Base-by-base conservation (phyloP, 306 rosid genomes). In the Vigna unguiculata region DNA sequence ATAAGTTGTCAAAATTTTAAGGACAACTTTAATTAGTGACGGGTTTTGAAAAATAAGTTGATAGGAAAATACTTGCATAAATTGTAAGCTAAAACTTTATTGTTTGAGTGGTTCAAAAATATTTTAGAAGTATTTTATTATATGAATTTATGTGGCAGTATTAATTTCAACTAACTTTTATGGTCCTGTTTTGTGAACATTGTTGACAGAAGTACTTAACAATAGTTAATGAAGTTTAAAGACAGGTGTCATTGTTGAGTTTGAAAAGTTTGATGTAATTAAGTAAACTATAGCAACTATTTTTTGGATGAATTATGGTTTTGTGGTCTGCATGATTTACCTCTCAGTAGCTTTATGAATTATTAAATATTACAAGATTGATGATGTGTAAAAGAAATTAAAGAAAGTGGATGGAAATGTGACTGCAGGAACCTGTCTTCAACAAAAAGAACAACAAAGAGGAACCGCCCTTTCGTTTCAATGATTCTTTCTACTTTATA, bases 261-360 rank as follows among this genome's bases (percentile, higher is more conserved):
- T 82, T 52, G 78, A 60, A 25, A 45, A 61, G 82, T 65, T 82
- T 55, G 65, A 69, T 86, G 84, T 80, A 82, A 85, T 61, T 74
- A 77, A 74, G 57, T 59, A 49, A 25, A 47, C 75, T 53, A 40
- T 53, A 40, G 30, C 32, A 60, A 48, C 61, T 72, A 73, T 77
- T 83, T 58, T 72, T 74, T 83, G 88, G 81, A 67, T 71, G 70
- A 83, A 84, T 68, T 81, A 78, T 88, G 78, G 77, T 73, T 80
- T 69, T 82, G 74, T 59, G 71, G 76, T 32, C 76, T 40, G 69
- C 65, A 81, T 79, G 53, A 49, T 49, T 64, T 73, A 65, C 36
- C 71, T 57, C 75, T 79, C 48, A 45, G 8, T 34, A 6, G 15
- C 61, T 81, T 17, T 61, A 63, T 46, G 81, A 73, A 74, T 83